Evolutionary conservation across 169 alveolate genomes (phyloP).

Genomic region (Cryptosporidium parvum): DNA sequence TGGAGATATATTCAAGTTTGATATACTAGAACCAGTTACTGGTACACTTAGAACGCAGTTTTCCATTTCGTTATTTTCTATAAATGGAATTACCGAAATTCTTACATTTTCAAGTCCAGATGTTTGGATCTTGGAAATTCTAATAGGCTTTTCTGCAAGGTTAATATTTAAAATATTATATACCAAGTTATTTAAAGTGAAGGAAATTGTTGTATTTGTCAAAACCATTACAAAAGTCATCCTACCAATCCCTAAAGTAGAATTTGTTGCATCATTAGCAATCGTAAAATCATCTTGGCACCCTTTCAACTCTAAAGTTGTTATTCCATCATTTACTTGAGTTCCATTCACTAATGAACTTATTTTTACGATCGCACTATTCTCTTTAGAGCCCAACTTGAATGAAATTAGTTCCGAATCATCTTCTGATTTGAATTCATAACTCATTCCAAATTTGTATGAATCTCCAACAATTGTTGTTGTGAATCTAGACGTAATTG

Average conservation of each 20-base stretch:
- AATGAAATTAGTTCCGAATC: constrained; percentile 46
- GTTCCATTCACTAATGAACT: constrained; percentile 57
- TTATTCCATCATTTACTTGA: constrained; percentile 1
- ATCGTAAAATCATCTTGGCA: constrained; percentile 17
- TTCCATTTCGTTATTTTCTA: constrained; percentile 13
- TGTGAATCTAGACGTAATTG: constrained; percentile 30
- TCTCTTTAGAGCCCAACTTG: neutral
- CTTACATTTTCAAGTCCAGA: constrained; percentile 16
- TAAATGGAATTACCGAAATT: constrained; percentile 38
- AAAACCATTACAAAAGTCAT: constrained; percentile 50
- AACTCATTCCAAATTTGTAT: neutral
- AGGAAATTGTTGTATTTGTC: constrained; percentile 45
- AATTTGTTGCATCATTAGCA: neutral
- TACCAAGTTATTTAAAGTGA: constrained; percentile 46
- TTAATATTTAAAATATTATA: constrained; percentile 36
- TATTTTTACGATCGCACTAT: constrained; percentile 12
- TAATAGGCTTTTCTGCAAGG: constrained; percentile 42
- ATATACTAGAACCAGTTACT: neutral
- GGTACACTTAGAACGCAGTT: constrained; percentile 28
- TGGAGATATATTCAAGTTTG: constrained; percentile 12
- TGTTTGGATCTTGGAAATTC: constrained; percentile 20
- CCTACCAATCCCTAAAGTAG: neutral
- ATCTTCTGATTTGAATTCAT: constrained; percentile 12
- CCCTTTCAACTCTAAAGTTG: neutral
- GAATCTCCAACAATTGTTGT: constrained; percentile 54